Base-by-base conservation (phyloP, 1,139 yeast genomes). In the Blastobotrys apis region DNA sequence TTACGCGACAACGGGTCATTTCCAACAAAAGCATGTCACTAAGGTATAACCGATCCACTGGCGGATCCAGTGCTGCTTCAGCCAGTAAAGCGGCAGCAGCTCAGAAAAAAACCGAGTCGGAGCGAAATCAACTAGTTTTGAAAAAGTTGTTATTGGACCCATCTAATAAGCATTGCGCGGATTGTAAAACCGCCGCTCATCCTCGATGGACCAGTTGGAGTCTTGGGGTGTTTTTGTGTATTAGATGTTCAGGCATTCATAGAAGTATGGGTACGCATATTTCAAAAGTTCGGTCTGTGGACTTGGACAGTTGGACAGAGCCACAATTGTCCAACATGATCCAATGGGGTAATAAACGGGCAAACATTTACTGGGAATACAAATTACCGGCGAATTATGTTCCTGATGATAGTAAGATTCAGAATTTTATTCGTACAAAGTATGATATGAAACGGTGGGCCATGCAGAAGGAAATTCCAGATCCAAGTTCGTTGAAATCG, bases 161-260 rank as follows among this genome's bases (percentile, higher is more conserved):
- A 1, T 77, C 79, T 36, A 92, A 92, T 69, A 78, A 77, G 60
- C 67, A 69, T 41, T 92, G 98, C 65, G 95, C 92, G 1, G 98
- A 92, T 64, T 92, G 98, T 67, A 92, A 92, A 64, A 74, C 80
- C 0, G 75, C 92, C 15, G 77, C 84, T 34, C 95, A 90, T 65
- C 98, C 98, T 13, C 73, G 98, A 45, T 92, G 98, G 98, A 96
- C 97, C 9, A 82, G 94, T 19, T 92, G 97, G 97, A 87, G 82
- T 56, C 66, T 92, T 48, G 98, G 98, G 25, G 79, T 94, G 49
- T 90, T 92, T 59, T 75, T 92, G 37, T 92, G 98, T 65, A 92
- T 92, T 49, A 27, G 82, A 54, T 92, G 98, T 66, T 88, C 97
- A 1, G 98, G 98, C 2, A 84, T 90, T 52, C 98, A 92, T 63